phyloP scores from a whole-genome alignment of 1,284 basidiomycete species.

The Mycosarcoma maydis region DNA sequence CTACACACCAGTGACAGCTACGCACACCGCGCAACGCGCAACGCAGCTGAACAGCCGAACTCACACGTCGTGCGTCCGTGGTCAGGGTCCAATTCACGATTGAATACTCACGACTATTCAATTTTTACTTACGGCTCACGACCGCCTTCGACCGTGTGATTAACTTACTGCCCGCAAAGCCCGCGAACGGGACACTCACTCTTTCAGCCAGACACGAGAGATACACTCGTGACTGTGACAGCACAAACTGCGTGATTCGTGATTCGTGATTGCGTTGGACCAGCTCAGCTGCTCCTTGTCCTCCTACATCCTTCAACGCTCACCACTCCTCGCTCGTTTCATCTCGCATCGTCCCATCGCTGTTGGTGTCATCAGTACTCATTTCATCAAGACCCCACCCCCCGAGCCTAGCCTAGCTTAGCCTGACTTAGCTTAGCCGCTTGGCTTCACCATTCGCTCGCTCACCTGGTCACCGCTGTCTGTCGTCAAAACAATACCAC shows the following conservation, averaged over 20 bases:
- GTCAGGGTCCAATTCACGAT: slow-evolving; percentile 10
- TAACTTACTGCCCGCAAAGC: neutral
- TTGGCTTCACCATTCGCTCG: no score
- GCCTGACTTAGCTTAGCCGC: no score
- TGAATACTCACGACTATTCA: no score
- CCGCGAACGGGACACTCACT: slow-evolving; percentile 9
- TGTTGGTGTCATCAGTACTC: neutral
- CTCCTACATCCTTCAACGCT: neutral
- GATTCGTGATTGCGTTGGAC: neutral
- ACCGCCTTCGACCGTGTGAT: no score
- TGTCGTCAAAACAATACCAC: no score
- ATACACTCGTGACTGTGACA: no score
- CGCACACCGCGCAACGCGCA: neutral
- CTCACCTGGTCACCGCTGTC: no score
- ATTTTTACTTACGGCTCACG: no score
- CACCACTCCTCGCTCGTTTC: neutral
- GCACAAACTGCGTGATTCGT: no score
- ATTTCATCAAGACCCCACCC: slow-evolving; percentile 5
- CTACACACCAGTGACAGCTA: neutral
- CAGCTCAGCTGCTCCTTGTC: neutral
- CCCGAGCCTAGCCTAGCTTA: no score
- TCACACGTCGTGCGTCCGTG: no score
- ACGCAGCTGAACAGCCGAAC: neutral
- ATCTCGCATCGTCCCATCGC: slow-evolving; percentile 1
- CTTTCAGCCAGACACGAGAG: neutral